Evolutionary conservation across 495 filamentous ascomycete species (phyloP), one percentile per base, ranked within the genome.

Genomic region (Hypoxylon rickii): DNA sequence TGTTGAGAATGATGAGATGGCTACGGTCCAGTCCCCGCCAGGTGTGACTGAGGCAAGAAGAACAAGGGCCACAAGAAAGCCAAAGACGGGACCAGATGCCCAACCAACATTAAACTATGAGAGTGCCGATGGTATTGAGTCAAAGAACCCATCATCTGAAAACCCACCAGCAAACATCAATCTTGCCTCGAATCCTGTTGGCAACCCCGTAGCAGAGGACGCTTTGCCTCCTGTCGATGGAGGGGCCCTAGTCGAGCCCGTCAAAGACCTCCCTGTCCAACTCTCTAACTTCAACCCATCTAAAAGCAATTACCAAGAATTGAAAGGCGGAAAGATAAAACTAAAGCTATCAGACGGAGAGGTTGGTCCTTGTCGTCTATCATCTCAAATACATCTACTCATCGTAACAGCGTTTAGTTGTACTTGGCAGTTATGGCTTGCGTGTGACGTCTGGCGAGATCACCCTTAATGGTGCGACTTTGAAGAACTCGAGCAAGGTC

Each of bases 361-460:
- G 63, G 80, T 79, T 53, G 38, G 70, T 49, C 19, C 8, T 1
- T 0, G 17, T 18, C 5, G 3, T 2, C 7, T 3, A 17, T 20
- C n/a, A 34, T 13, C 22, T 20, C 0, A 17, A 13, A 29, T 51
- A 20, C 60, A 55, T 20, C 29, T 34, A 51, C 49, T 44, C 16
- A 42, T 15, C 16, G 12, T 2, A 13, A 34, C 51, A 91, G 85
- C 86, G 81, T 16, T 61, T 92, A 22, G 80, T 86, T 7, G 66
- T 90, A 18, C 64, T 92, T 2, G 90, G 90, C 3, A 84, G 85
- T 53, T 96, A 86, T 72, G 87, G 89, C 43, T 53, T 96, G 16
- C 82, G 80, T 69, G 80, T 93, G 2, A 77, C 76, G 16, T 60
- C 68, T 20, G 76, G 76, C 36, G 77, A 83, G 44, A 84, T 86